phyloP scores from a whole-genome alignment of 129 eudicot species.

The Silybum marianum region DNA sequence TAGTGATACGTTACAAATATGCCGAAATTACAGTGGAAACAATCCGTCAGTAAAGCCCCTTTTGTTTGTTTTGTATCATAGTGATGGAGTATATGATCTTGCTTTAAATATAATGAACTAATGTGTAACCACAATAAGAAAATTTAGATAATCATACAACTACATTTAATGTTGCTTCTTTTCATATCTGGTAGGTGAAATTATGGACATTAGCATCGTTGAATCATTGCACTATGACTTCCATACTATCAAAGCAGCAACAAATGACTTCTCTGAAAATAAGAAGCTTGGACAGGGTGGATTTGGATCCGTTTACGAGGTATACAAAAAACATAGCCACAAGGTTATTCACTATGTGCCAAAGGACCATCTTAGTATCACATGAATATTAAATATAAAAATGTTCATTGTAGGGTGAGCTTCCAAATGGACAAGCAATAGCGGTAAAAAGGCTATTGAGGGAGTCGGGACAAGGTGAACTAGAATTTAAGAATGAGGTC shows the following conservation, averaged over 20 bases:
- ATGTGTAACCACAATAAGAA: not conserved
- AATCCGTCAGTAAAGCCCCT: no score
- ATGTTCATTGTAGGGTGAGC: constrained; percentile 25
- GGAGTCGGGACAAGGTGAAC: constrained; percentile 33
- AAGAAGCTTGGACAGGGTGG: constrained; percentile 36
- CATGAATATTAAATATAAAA: not conserved
- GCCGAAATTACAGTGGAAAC: no score
- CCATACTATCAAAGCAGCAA: not conserved
- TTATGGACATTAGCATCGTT: not conserved
- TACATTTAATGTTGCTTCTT: not conserved
- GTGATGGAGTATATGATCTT: no score
- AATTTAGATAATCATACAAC: not conserved
- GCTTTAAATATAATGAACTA: no score
- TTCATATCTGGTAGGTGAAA: not conserved
- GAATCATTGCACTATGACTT: constrained; percentile 39
- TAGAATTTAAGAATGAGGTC: constrained; percentile 42
- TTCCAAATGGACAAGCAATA: constrained; percentile 30
- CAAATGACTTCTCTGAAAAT: constrained; percentile 11
- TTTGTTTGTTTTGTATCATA: no score
- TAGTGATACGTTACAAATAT: no score
- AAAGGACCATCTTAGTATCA: not conserved
- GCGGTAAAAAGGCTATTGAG: constrained; percentile 37
- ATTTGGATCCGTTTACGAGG: constrained; percentile 35
- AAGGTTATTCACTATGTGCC: not conserved
- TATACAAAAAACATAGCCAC: not conserved